phyloP scores from a whole-genome alignment of 78 protist species.

The Cavenderia fasciculata region DNA sequence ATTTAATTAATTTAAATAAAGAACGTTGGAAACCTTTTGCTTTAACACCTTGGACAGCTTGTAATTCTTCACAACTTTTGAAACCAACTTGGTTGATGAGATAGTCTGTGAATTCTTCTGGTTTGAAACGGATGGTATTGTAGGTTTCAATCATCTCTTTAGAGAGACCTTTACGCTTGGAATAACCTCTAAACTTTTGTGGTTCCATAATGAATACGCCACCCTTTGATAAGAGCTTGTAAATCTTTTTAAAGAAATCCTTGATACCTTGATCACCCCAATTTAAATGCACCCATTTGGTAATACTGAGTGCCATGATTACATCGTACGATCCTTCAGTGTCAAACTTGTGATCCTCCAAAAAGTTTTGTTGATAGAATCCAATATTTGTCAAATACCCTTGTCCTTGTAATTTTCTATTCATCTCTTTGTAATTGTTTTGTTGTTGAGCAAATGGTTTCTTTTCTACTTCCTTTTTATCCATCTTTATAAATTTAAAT shows the following conservation, averaged over 20 bases:
- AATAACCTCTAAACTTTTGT: slow-evolving; percentile 76
- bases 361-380: slow-evolving; percentile 55
- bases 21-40: slow-evolving; percentile 43
- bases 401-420: background rate
- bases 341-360: slow-evolving; percentile 7
- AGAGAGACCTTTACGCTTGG: slow-evolving; percentile 10
- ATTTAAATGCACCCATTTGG: slow-evolving; percentile 90
- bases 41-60: background rate
- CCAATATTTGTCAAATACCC: slow-evolving; percentile 20
- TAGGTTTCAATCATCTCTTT: slow-evolving; percentile 5
- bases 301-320: slow-evolving; percentile 64
- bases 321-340: slow-evolving; percentile 14
- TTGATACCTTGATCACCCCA: slow-evolving; percentile 87
- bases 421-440: background rate
- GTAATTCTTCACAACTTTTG: background rate
- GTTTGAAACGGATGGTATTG: slow-evolving; percentile 37
- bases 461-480: background rate
- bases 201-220: slow-evolving; percentile 89
- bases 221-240: slow-evolving; percentile 69
- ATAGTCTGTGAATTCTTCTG: slow-evolving; percentile 23
- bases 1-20: slow-evolving; percentile 37
- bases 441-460: background rate
- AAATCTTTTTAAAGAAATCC: slow-evolving; percentile 70
- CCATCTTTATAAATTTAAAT: slow-evolving; percentile 3
- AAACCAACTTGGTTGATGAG: slow-evolving; percentile 28